Percentiles rank a stretch among this genome's conserved stretches.
Conservation (phyloP, 495 filamentous ascomycete species). For the Daldinia grandis region DNA sequence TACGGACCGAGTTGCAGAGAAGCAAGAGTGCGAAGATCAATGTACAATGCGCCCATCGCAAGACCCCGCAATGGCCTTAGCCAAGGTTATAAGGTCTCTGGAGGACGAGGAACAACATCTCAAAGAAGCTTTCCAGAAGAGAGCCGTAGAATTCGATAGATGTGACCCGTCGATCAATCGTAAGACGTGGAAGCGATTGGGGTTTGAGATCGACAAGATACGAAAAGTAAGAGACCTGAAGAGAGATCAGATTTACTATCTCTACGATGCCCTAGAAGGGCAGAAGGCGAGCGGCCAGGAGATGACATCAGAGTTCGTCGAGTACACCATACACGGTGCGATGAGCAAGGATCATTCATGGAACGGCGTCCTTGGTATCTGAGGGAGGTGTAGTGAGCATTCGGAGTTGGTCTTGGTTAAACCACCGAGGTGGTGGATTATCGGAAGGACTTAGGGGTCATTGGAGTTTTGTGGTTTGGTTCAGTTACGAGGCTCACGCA, state of each 20-base stretch:
- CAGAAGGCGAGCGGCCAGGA: slow-evolving; percentile 71
- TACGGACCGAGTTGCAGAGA: slow-evolving; percentile 63
- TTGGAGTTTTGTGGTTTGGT: slow-evolving; percentile 9
- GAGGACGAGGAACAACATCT: slow-evolving; percentile 86
- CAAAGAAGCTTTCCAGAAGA: slow-evolving; percentile 68
- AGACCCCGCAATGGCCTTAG: slow-evolving; percentile 77
- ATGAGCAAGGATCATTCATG: slow-evolving; percentile 49
- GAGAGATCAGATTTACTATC: slow-evolving; percentile 84
- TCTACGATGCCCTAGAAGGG: slow-evolving; percentile 91
- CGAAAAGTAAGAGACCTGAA: slow-evolving; percentile 75
- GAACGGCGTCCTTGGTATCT: slow-evolving; percentile 50
- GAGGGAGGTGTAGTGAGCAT: slow-evolving; percentile 3
- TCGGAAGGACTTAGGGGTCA: neutral
- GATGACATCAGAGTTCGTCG: slow-evolving; percentile 72
- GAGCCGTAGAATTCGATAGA: slow-evolving; percentile 69
- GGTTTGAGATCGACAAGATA: slow-evolving; percentile 70
- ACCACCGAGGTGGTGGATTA: neutral
- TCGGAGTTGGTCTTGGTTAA: slow-evolving; percentile 15
- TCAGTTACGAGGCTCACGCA: slow-evolving; percentile 29
- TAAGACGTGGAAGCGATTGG: slow-evolving; percentile 68
- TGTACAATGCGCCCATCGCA: slow-evolving; percentile 81
- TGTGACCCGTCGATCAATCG: slow-evolving; percentile 75
- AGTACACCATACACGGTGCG: slow-evolving; percentile 66
- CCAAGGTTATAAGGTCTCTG: slow-evolving; percentile 78
- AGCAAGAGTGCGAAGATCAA: slow-evolving; percentile 65